These are phyloP conservation scores for Grosmannia huntii DNA, from an alignment of 2,329 filamentous ascomycete species.

Conservation along the genomic window DNA sequence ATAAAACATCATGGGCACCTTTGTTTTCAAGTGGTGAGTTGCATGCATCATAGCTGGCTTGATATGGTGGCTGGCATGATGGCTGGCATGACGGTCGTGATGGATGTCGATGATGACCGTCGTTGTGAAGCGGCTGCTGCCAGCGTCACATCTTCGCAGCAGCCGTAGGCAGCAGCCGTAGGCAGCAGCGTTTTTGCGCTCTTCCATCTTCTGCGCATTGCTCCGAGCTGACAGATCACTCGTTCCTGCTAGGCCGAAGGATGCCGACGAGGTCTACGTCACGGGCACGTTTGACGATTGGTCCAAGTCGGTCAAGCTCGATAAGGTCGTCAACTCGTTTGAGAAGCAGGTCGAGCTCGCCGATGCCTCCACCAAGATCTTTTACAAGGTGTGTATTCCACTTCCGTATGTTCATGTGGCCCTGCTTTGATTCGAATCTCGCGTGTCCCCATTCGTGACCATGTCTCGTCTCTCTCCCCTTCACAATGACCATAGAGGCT, in stretches of 20 bases:
- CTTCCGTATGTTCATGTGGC: not conserved
- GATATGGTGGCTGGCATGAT: not conserved
- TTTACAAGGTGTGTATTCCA: constrained; percentile 70
- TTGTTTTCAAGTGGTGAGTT: constrained; percentile 58
- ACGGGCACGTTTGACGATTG: constrained; percentile 85
- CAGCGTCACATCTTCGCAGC: not conserved
- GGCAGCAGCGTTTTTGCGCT: not conserved
- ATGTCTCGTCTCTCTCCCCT: not conserved
- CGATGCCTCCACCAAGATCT: constrained; percentile 56
- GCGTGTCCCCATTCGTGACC: not conserved
- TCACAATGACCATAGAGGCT: not conserved
- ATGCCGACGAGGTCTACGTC: constrained; percentile 78
- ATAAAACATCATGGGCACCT: constrained; percentile 42
- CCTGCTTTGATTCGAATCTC: not conserved
- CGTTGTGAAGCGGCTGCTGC: not conserved
- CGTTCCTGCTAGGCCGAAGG: constrained; percentile 53
- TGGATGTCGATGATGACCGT: not conserved
- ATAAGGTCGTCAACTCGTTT: constrained; percentile 61
- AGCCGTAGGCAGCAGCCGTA: not conserved
- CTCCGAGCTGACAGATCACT: not conserved
- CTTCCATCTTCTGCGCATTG: too few relatives aligned
- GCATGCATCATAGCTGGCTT: not conserved
- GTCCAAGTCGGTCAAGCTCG: constrained; percentile 73
- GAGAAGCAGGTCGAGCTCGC: constrained; percentile 69
- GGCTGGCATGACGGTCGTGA: not conserved